Evolutionary conservation across 257 asterid species (phyloP), one percentile per base, ranked within the genome.

Genomic region (Nicotiana knightiana): DNA sequence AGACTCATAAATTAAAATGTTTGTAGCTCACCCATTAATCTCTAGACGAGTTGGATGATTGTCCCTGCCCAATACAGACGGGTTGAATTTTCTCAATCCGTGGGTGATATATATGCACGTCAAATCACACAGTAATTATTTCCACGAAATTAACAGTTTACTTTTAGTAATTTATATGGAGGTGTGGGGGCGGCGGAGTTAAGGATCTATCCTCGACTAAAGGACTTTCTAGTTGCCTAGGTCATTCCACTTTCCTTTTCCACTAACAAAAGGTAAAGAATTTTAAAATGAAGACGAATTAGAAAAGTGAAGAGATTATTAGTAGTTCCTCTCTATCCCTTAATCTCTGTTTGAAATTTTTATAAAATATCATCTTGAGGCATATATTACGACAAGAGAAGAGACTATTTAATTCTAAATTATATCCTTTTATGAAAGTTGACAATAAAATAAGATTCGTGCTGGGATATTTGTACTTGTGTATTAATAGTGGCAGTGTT

Each of bases 181-280:
- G 3, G 18, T 51, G 63, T 73, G 63, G 17, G 79, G 28, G 46
- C 63, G 63, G 63, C 26, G 4, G 62, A 51, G 46, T 71, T 46
- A 46, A 73, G 63, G 62, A 73, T 48, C 15, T 12, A 73, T 73
- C 37, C 78, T 71, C 59, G 78, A 75, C 79, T 51, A 70, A 21
- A 51, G 46, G 53, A 26, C 63, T 75, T 75, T 75, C 43, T 75
- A 26, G 13, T 75, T 75, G 63, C 79, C 46, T 48, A 48, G 79
- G 79, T 73, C 79, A 73, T 73, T 73, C 79, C 79, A 75, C 79
- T 75, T 75, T 51, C 26, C 9, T 26, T 71, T 51, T 75, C 62
- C 79, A 75, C 79, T 75, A 75, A n/a, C 63, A 75, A 75, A 75
- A 75, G 79, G 16, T 28, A 51, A 75, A 75, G 46, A 75, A 26